phyloP scores from a whole-genome alignment of 768 basidiomycete genomes.

The Psilocybe cubensis region DNA sequence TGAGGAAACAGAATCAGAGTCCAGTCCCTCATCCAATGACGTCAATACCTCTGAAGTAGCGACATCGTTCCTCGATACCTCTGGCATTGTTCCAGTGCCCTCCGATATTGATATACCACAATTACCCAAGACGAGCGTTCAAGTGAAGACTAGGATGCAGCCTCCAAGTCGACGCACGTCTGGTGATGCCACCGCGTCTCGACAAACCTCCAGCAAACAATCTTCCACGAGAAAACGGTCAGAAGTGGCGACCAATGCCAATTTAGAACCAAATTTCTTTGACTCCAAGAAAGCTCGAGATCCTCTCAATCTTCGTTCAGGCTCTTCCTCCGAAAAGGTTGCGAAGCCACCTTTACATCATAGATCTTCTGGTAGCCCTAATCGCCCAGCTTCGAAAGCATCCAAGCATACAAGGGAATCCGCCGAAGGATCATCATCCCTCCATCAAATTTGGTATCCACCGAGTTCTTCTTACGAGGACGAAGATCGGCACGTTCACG shows the following conservation, averaged over 20 bases:
- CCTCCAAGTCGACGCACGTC: slow-evolving; percentile 9
- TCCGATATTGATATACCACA: background rate
- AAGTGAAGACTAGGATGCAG: background rate
- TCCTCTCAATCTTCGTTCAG: background rate
- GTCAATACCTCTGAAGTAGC: slow-evolving; percentile 23
- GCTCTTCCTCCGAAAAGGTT: slow-evolving; percentile 5
- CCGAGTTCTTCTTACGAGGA: slow-evolving; percentile 49
- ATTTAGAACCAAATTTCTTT: slow-evolving; percentile 15
- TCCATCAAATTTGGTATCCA: slow-evolving; percentile 64
- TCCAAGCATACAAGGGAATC: background rate
- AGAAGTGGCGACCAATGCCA: background rate
- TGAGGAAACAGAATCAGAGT: slow-evolving; percentile 21
- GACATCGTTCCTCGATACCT: slow-evolving; percentile 23
- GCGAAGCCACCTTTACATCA: background rate
- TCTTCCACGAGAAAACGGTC: background rate
- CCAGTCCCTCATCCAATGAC: slow-evolving; percentile 23
- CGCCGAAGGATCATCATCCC: slow-evolving; percentile 1
- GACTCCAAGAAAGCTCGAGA: background rate
- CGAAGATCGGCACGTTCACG: slow-evolving; percentile 29
- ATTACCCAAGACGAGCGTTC: background rate
- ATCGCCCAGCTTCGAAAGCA: background rate
- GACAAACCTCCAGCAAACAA: background rate
- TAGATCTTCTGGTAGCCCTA: background rate
- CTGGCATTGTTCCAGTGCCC: slow-evolving; percentile 3
- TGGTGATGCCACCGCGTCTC: background rate